Evolutionary conservation across 805 yeast species (phyloP), one percentile per base, ranked within the genome.

Genomic region (Ogataea naganishii): DNA sequence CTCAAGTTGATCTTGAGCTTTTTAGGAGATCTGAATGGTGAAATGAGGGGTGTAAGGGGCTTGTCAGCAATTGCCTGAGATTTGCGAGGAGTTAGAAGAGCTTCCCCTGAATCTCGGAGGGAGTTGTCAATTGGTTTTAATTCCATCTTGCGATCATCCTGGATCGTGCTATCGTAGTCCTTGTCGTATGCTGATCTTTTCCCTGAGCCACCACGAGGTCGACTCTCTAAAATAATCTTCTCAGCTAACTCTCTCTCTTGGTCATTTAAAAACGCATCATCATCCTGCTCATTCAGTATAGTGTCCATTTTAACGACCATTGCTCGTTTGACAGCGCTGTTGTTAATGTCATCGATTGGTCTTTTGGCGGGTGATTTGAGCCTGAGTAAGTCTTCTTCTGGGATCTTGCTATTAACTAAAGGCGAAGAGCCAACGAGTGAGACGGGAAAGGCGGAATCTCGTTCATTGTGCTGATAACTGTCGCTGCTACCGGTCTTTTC

Each of bases 251-350:
- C 40, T 16, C 44, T 31, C 20, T 71, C 75, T 25, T 63, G 64
- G 6, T 54, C 57, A 15, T 56, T 55, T 23, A 59, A 37, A 13
- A 49, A 50, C 4, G 51, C 64, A 16, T 49, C 56, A 6, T 51
- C 64, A 10, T 51, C 57, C 6, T 47, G 56, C 11, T 41, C 49
- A n/a, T 43, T 25, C 4, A 34, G 18, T 10, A 38, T 20, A 4
- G 26, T 48, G 36, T 47, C 39, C 32, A 53, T 58, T 14, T 53
- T 54, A 4, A 58, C 50, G 15, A 41, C 41, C 14, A 58, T 48
- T 0, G 81, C 75, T 34, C 67, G 48, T 38, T 64, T 63, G 16
- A 69, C 46, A 2, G 81, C 81, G 3, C 70, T 58, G 24, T 49
- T 46, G 33, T 73, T 70, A 23, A 60, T 37, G 6, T 58, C 67